Evolutionary conservation across 495 filamentous ascomycete genomes (phyloP), one percentile per base, ranked within the genome.

Genomic region (Pseudomonodictys pantanalensis): DNA sequence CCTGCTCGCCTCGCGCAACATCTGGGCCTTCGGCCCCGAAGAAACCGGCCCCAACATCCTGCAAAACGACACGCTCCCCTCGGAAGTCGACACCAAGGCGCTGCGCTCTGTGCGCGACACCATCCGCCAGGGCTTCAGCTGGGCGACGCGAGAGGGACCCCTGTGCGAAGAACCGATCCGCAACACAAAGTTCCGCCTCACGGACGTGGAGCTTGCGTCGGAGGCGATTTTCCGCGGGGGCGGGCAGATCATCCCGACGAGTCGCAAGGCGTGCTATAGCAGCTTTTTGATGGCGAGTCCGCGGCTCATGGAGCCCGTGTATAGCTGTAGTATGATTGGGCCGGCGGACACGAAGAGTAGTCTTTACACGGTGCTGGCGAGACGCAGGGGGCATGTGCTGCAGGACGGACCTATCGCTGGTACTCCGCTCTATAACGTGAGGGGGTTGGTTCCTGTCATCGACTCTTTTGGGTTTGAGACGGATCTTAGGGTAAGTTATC

Each of bases 101-200:
- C 81, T 97, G n/a, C 83, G 86, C 54, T 86, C 84, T 32, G 91
- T 95, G 43, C 86, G 91, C 52, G 93, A 97, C 71, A 90, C 86
- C 12, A 89, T 98, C 62, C 85, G 86, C 2, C 95, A 97, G 75
- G 93, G 93, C 15, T 98, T 98, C 74, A 88, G 83, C 68, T 98
- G 93, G 93, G 93, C 89, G 35, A 87, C 91, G 18, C 80, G 95
- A 57, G 93, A 98, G 81, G 93, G 93, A 8, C 93, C 93, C 18
- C 77, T 98, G 10, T 98, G 93, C 78, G 93, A 98, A 88, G 93
- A 98, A 78, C 93, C 93, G 39, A 97, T 98, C 71, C 90, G 93
- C 53, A 97, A 97, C 74, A 88, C 89, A 68, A 95, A 92, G 65
- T 98, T 97, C 78, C 86, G 87, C 60, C 82, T 98, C 70, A 97